Base-by-base conservation (phyloP, 768 basidiomycete genomes). In the Rhizopogon rudus region DNA sequence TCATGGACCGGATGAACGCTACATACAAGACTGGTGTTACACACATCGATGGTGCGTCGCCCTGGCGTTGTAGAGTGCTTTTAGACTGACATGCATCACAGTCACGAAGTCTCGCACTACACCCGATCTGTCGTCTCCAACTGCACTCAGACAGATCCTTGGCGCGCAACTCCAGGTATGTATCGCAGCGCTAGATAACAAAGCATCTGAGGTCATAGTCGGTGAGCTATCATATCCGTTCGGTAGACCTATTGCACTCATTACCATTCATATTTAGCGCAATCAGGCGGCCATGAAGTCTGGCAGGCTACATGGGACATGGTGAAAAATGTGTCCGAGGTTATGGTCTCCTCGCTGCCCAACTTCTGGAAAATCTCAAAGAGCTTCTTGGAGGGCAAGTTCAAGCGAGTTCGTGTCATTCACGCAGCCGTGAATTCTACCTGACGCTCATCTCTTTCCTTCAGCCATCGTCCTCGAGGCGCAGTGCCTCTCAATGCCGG, bases 281-380 rank as follows among this genome's bases (percentile, higher is more conserved):
- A 84, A 68, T 81, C 84, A 8, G 78, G 79, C 22, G 88, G 86
- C 25, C 82, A 87, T 57, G 82, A 90, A 35, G 82, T 84, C 22
- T 99, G 97, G 97, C 80, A 84, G 61, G 82, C 84, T 2, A 82
- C 89, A 28, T 76, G 84, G 50, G 81, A 84, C 40, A 76, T 98
- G 76, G 83, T 93, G 48, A 94, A 93, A 74, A 85, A 79, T 61
- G 67, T 93, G n/a, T 93, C 92, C 3, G 95, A 98, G 67, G 82
- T 82, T 40, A 80, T 98, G 69, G 69, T 94, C 12, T 76, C 86
- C n/a, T 81, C 88, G 1, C 79, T 99, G 22, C 94, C 96, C 13
- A 91, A 82, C 63, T 98, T 98, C 72, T 96, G 93, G 93, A 88
- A 86, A 66, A 90, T 99, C 46, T 87, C 91, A 2, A 91, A 83